Evolutionary conservation across 2,329 filamentous ascomycete species (phyloP), one percentile per base, ranked within the genome.

Genomic region (Ophiostoma quercus): DNA sequence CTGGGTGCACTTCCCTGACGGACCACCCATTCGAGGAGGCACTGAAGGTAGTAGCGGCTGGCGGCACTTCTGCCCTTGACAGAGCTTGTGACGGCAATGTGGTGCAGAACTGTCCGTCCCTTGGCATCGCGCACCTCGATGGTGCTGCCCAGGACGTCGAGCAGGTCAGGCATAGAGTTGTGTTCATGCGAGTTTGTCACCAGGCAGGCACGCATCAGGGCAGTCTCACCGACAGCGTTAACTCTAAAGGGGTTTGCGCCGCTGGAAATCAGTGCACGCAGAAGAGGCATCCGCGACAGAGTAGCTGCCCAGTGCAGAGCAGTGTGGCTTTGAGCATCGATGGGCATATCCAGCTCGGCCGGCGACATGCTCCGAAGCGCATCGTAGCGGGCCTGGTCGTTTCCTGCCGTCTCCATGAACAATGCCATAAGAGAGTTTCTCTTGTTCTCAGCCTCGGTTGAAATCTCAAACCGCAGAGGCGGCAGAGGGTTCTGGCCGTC

Each of bases 221-320:
- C 92, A 0, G 94, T 97, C 79, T 98, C 94, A 16, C 95, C 95
- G 1, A 90, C 90, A 32, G 89, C 88, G 76, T 98, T 99, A 1
- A 96, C 90, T 39, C 95, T 87, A 77, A 90, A 92, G 66, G 96
- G 92, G 74, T 90, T 96, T 1, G 94, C 94, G 1, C 95, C 95
- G 66, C 90, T 90, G 5, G 88, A 84, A 69, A 98, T 91, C 12
- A 99, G 84, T 0, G 94, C 86, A 69, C 91, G 88, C 70, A 98
- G 83, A 6, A 99, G 84, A 1, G 91, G 87, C 77, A 96, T 90
- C 19, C 94, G 90, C 2, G 93, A 93, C 66, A 99, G 84, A 4
- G 95, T 97, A 5, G 95, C 93, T 2, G 95, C 95, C 95, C 95
- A 99, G 77, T 98, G 94, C 57, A 99, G 83, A 2, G 94, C 94